These are phyloP conservation scores for Kazachstania psychrophila DNA, from an alignment of 805 yeast genomes.

Conservation along the genomic window DNA sequence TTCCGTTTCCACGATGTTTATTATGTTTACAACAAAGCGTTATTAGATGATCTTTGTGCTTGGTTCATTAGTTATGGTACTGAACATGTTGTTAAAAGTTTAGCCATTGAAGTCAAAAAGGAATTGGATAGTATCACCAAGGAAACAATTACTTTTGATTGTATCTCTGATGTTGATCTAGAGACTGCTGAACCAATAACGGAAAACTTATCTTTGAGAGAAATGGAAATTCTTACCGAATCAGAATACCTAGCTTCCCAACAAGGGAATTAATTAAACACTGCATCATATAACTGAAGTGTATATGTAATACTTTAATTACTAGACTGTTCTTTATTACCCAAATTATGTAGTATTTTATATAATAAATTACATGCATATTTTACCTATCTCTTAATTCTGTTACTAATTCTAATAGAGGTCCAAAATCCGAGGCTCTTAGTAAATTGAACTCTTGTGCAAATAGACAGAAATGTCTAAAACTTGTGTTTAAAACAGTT, in stretches of 20 bases:
- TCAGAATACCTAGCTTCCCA: conserved; percentile 27
- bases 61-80: conserved; percentile 59
- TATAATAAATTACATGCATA: not conserved
- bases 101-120: conserved; percentile 55
- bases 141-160: conserved; percentile 38
- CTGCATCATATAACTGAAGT: too few species aligned
- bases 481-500: conserved; percentile 84
- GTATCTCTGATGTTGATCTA: conserved; percentile 30
- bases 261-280: too few species aligned
- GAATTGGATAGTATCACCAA: conserved; percentile 31
- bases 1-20: conserved; percentile 79
- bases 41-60: conserved; percentile 66
- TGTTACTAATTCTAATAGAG: conserved; percentile 70
- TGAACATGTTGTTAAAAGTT: conserved; percentile 47
- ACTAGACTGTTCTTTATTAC: too few species aligned
- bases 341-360: too few species aligned
- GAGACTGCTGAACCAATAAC: conserved; percentile 33
- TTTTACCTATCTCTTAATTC: conserved; percentile 31
- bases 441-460: conserved; percentile 75
- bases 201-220: conserved; percentile 40
- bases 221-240: conserved; percentile 53
- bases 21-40: conserved; percentile 70
- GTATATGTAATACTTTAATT: too few species aligned
- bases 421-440: conserved; percentile 79
- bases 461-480: conserved; percentile 87